Percentiles rank a stretch among this genome's conserved stretches.
Conservation (phyloP, 192 early-diverging fungal species). For the Podochytrium sp. region DNA sequence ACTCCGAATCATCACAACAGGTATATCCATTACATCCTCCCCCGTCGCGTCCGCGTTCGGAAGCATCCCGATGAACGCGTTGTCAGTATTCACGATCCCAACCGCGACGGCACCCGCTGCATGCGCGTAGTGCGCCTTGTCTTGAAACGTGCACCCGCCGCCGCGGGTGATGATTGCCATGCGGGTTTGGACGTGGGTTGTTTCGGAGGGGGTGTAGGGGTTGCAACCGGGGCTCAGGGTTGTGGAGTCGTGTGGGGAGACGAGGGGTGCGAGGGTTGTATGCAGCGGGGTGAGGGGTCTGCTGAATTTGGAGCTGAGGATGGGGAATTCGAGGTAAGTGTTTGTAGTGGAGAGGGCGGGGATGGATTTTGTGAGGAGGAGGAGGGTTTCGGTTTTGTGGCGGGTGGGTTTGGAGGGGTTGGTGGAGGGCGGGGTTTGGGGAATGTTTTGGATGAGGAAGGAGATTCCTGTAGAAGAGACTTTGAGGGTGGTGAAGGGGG, state of each 20-base stretch:
- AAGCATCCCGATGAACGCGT: conserved; percentile 39
- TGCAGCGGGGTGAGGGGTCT: too few relatives aligned
- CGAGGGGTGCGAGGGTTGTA: too few relatives aligned
- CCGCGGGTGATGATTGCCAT: conserved; percentile 39
- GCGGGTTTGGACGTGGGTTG: neutral
- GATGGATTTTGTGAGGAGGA: neutral
- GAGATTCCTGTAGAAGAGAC: neutral
- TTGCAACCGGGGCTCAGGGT: too few relatives aligned
- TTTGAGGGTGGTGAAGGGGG: neutral
- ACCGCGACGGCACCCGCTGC: conserved; percentile 45
- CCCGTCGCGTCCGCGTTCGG: conserved; percentile 8
- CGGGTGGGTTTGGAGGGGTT: neutral
- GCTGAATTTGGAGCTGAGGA: neutral
- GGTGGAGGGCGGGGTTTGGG: neutral
- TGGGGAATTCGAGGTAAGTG: neutral
- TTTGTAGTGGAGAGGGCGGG: neutral
- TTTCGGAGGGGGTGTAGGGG: too few relatives aligned
- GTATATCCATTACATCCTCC: conserved; percentile 3
- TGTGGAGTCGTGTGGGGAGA: too few relatives aligned
- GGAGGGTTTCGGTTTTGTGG: neutral
- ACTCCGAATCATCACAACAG: conserved; percentile 24
- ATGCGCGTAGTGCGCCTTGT: conserved; percentile 41
- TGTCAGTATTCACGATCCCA: conserved; percentile 35
- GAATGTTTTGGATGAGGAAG: neutral
- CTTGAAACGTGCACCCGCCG: conserved; percentile 47